phyloP scores from a whole-genome alignment of 257 asterid species.

The Petrea volubilis region DNA sequence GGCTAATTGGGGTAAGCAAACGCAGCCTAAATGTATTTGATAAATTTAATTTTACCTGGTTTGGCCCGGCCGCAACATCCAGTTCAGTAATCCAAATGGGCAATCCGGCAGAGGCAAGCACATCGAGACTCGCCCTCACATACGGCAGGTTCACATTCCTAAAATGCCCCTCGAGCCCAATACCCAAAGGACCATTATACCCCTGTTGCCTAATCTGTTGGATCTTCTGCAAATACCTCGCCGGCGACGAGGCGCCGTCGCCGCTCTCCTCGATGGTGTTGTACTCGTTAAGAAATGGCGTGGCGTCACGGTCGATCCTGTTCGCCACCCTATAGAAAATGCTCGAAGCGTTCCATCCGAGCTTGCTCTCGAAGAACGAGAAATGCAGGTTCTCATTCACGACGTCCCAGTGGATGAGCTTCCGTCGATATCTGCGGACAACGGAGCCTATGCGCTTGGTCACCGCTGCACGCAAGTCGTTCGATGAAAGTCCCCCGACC shows the following conservation, averaged over 20 bases:
- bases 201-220: slow-evolving; percentile 40
- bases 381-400: slow-evolving; percentile 50
- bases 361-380: slow-evolving; percentile 43
- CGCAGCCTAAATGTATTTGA: no score
- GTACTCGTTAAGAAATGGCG: slow-evolving; percentile 63
- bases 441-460: slow-evolving; percentile 36
- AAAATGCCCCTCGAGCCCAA: slow-evolving; percentile 68
- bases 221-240: slow-evolving; percentile 45
- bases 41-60: slow-evolving; percentile 42
- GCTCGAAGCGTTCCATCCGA: slow-evolving; percentile 35
- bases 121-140: slow-evolving; percentile 47
- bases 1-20: no score
- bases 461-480: slow-evolving; percentile 30
- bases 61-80: slow-evolving; percentile 45
- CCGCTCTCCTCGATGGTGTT: slow-evolving; percentile 54
- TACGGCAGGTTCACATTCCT: slow-evolving; percentile 34
- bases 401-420: slow-evolving; percentile 50
- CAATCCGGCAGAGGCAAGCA: slow-evolving; percentile 43
- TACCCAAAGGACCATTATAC: slow-evolving; percentile 54
- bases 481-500: slow-evolving; percentile 35
- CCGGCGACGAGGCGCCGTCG: slow-evolving; percentile 43
- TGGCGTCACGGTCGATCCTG: slow-evolving; percentile 33
- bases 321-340: slow-evolving; percentile 32
- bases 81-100: slow-evolving; percentile 79
- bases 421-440: slow-evolving; percentile 37